Evolutionary conservation across 305 asterid species (phyloP), one percentile per base, ranked within the genome.

Genomic region (Salvia sclarea): DNA sequence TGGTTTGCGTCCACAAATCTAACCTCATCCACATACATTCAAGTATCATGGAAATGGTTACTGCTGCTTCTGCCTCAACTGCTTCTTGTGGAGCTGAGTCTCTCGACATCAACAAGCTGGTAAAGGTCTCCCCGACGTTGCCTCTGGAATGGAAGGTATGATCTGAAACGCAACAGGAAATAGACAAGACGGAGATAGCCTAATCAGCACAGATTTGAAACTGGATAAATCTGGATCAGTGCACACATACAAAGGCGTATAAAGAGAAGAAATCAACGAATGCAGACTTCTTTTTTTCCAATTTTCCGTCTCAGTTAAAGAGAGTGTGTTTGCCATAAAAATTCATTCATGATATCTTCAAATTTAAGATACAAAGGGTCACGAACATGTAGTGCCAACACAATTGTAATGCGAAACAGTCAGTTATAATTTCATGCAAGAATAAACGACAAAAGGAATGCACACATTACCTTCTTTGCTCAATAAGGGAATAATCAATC

Each of bases 71-170:
- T 13, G 7, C 43, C 18, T 61, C 22, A 75, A 75, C 79, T 1
- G 57, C 75, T 17, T 38, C 31, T 44, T 30, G 60, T 47, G 30
- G 82, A 73, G 65, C 77, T 68, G 68, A 83, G 80, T 70, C 96
- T 85, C 67, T 81, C 79, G 74, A 92, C 77, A 77, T 92, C 98
- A 28, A 92, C 87, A 61, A 92, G 81, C 79, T 86, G 90, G 82
- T 92, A 92, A 52, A 92, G 89, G 72, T 89, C 98, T 30, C 96
- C 98, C 21, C 98, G 82, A 21, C 90, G 83, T 75, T 92, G 96
- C 70, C 45, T 82, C 79, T 87, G 91, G 78, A 88, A 83, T n/a
- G 95, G 98, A 77, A 88, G 91, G 76, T 75, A 72, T 17, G 76
- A 83, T 77, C 98, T 92, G 92, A 64, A 66, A 69, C 5, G 41